A percentile compares a stretch with the other conserved stretches of the same genome.
phyloP scores from a whole-genome alignment of 2,329 filamentous ascomycete genomes.

The Fusarium fujikuroi region DNA sequence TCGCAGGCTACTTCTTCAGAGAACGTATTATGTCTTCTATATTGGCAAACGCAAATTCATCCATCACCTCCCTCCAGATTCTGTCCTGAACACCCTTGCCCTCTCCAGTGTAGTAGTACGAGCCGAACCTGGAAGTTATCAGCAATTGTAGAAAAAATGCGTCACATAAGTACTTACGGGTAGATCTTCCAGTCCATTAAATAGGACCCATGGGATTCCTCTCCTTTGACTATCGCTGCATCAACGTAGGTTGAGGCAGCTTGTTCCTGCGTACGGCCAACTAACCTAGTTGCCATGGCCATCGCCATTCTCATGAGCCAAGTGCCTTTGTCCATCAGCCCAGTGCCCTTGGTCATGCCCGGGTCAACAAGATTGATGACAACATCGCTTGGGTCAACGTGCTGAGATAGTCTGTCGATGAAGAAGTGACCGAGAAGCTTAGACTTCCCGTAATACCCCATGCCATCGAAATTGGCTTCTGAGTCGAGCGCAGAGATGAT shows the following conservation, averaged over 20 bases:
- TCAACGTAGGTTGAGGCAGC: not conserved
- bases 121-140: not conserved
- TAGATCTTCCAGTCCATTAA: slow-evolving; percentile 7
- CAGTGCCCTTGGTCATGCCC: slow-evolving; percentile 2
- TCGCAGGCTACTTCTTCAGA: not conserved
- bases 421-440: not conserved
- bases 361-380: slow-evolving; percentile 8
- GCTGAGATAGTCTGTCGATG: not conserved
- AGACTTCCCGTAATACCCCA: not conserved
- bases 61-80: slow-evolving; percentile 6
- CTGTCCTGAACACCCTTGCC: not conserved
- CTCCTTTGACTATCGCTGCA: not conserved
- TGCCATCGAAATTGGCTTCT: not conserved
- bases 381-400: not conserved
- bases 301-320: not conserved
- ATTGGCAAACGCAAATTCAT: not conserved
- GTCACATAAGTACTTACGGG: not conserved
- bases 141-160: rapidly evolving
- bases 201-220: slow-evolving; percentile 1
- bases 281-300: not conserved
- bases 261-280: not conserved
- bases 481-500: not conserved
- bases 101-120: not conserved
- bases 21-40: not conserved
- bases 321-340: not conserved